phyloP scores from a whole-genome alignment of 352 stramenopile genomes.

The Albugo candida region DNA sequence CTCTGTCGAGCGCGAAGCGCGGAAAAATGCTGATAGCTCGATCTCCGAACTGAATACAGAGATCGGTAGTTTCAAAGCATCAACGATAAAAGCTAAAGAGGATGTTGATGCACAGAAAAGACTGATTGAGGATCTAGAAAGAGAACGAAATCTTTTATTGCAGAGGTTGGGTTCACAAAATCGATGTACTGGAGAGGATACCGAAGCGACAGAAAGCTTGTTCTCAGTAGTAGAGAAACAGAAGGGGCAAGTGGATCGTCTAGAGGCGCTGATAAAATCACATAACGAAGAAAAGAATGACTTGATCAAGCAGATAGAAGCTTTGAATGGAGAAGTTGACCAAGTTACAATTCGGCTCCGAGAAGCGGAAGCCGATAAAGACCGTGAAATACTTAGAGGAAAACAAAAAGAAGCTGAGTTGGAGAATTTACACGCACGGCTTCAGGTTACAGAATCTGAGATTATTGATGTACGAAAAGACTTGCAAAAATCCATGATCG shows the following conservation, averaged over 20 bases:
- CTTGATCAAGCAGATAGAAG: slow-evolving; percentile 1
- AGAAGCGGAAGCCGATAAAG: too few species aligned
- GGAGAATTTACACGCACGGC: neutral
- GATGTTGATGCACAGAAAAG: too few species aligned
- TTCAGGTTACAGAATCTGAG: neutral
- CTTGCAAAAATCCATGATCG: neutral
- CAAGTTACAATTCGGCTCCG: neutral
- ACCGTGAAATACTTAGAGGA: neutral
- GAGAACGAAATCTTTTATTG: neutral
- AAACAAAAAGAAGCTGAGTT: neutral
- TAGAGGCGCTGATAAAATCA: neutral
- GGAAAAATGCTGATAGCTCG: slow-evolving; percentile 1
- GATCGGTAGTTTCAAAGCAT: too few species aligned
- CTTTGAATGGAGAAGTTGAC: neutral
- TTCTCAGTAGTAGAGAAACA: neutral
- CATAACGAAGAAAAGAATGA: neutral
- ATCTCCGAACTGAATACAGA: too few species aligned
- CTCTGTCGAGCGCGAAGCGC: slow-evolving; percentile 1
- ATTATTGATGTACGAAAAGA: slow-evolving; percentile 1
- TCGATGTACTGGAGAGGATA: too few species aligned
- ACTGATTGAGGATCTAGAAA: neutral
- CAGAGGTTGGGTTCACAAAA: too few species aligned
- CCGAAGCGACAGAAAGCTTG: too few species aligned
- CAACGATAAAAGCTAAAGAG: too few species aligned
- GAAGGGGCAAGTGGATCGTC: neutral